Base-by-base conservation (phyloP, 805 yeast genomes). In the Lachancea sp. region DNA sequence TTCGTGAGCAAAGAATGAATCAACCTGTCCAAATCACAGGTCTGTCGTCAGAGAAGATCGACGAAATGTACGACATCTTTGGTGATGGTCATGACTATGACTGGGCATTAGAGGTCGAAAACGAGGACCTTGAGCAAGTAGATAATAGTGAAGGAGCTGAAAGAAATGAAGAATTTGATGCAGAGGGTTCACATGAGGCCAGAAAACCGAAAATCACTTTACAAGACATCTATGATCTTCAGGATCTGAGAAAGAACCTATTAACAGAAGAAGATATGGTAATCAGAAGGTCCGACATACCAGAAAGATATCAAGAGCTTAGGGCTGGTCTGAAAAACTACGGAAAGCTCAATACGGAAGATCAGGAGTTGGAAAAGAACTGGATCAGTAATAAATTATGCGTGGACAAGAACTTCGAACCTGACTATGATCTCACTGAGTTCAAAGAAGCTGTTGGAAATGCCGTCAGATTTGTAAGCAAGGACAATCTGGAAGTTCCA, bases 51-150 rank as follows among this genome's bases (percentile, higher is more conserved):
- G 97, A 92, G 54, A 85, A 86, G 59, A 75, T 90, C 48, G 92
- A 87, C 55, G 97, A 90, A 62, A 75, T 92, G 57, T 88, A 80
- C 55, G 98, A 92, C 60, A 86, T 92, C 11, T 92, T 92, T 59
- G 98, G 98, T 49, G 94, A 88, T 61, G 98, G 98, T 38, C 88
- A 80, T 48, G 97, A 90, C 56, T 92, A 92, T 63, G 96, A 86
- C 42, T 92, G 98, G 97, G 98, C 98, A 9, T 69, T 92, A 41
- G 96, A 87, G 55, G 92, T 86, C 21, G 96, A 89, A 64, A 78
- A 75, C 46, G 81, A 75, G 50, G 80, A 74, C 36, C 79, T 76
- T n/a, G 73, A 70, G 35, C 67, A 68, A n/a, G 78, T 69, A 33
- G 55, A 58, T 8, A 68, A 58, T 17, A 45, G 42, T 4, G 53